Percentiles rank a stretch among this genome's conserved stretches.
Conservation (phyloP, 345 rosid species). For the Aegle marmelos region DNA sequence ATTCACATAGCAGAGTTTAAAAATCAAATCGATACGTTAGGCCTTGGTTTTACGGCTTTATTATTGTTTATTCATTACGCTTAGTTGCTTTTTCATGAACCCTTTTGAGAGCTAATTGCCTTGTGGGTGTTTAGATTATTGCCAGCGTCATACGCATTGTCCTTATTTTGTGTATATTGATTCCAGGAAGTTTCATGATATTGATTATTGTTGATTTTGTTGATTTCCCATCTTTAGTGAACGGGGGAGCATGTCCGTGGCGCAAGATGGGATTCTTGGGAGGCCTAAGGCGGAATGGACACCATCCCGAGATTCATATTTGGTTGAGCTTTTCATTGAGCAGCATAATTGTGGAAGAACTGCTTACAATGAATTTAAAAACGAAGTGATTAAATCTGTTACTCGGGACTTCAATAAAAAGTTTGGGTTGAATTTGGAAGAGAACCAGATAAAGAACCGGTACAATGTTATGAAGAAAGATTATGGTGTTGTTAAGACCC, state of each 20-base stretch:
- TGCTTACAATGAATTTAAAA: constrained; percentile 36
- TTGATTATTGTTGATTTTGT: background rate
- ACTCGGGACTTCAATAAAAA: constrained; percentile 30
- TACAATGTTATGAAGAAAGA: constrained; percentile 44
- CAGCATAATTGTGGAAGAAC: constrained; percentile 36
- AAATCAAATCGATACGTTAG: background rate
- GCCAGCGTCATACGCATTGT: too few relatives aligned
- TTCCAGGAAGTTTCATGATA: background rate
- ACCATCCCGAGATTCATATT: constrained; percentile 29
- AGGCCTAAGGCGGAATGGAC: constrained; percentile 34
- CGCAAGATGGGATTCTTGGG: constrained; percentile 29
- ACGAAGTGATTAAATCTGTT: constrained; percentile 29
- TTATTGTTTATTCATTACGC: background rate
- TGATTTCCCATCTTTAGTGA: background rate
- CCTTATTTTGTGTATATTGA: background rate
- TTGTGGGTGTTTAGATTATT: background rate
- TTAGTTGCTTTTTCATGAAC: background rate
- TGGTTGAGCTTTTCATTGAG: constrained; percentile 35
- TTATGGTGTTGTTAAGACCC: constrained; percentile 33
- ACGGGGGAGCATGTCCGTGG: constrained; percentile 17
- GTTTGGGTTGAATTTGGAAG: constrained; percentile 36
- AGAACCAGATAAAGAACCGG: constrained; percentile 40
- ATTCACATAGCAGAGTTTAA: background rate
- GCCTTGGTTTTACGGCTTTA: background rate
- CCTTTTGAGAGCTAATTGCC: background rate